phyloP scores from a whole-genome alignment of 257 asterid species.

The Oldenlandia corymbosa region DNA sequence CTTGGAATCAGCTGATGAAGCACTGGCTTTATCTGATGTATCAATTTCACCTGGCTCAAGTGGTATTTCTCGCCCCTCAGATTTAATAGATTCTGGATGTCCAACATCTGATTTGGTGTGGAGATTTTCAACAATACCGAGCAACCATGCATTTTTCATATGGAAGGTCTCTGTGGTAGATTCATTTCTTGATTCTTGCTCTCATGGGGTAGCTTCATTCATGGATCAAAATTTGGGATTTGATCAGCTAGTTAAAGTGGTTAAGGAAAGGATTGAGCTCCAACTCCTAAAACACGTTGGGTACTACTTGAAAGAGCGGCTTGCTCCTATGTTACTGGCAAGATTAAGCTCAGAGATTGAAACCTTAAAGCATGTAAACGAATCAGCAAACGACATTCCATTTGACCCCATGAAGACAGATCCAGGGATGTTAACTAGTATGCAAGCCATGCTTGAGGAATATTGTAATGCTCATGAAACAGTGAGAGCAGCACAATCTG shows the following conservation, averaged over 20 bases:
- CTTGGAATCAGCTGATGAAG: conserved; percentile 74
- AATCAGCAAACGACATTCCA: conserved; percentile 36
- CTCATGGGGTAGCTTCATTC: conserved; percentile 59
- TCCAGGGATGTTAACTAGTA: conserved; percentile 39
- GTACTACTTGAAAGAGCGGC: conserved; percentile 73
- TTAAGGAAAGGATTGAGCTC: conserved; percentile 53
- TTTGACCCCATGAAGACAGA: conserved; percentile 34
- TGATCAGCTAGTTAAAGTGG: conserved; percentile 76
- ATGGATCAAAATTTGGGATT: conserved; percentile 77
- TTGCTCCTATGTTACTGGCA: conserved; percentile 56
- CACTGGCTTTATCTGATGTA: conserved; percentile 50
- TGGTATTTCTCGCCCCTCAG: conserved; percentile 51
- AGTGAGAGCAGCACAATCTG: conserved; percentile 78
- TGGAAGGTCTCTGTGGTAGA: conserved; percentile 86
- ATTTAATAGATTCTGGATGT: conserved; percentile 63
- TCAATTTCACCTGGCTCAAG: conserved; percentile 41
- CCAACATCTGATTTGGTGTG: conserved; percentile 67
- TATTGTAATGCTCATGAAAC: conserved; percentile 88
- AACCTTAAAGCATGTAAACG: conserved; percentile 43
- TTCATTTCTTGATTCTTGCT: conserved; percentile 80
- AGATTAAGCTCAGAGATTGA: conserved; percentile 63
- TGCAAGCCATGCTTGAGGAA: conserved; percentile 78
- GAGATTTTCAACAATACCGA: conserved; percentile 60
- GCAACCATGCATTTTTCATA: conserved; percentile 60
- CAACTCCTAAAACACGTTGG: conserved; percentile 69